phyloP scores from a whole-genome alignment of 805 yeast species.

The Kuraishia borneana region DNA sequence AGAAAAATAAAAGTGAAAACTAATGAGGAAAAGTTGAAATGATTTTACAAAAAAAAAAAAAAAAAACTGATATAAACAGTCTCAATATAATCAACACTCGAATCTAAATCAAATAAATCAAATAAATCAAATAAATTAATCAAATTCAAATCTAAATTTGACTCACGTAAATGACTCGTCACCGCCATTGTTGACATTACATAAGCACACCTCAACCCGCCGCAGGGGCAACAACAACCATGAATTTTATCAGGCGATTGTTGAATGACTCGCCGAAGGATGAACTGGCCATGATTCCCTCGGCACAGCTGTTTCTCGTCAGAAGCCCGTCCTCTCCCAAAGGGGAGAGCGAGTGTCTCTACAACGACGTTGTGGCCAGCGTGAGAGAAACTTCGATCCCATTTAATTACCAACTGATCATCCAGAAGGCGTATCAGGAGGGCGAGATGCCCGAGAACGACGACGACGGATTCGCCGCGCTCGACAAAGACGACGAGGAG shows the following conservation, averaged over 20 bases:
- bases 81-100: no score
- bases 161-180: background rate
- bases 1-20: no score
- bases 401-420: slow-evolving; percentile 57
- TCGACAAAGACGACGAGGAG: slow-evolving; percentile 40
- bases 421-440: slow-evolving; percentile 59
- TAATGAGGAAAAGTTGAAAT: no score
- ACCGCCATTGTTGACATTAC: background rate
- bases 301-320: slow-evolving; percentile 68
- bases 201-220: slow-evolving; percentile 1
- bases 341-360: slow-evolving; percentile 75
- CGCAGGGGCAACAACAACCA: no score
- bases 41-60: no score
- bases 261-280: slow-evolving; percentile 45
- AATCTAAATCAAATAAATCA: no score
- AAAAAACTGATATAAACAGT: no score
- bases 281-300: slow-evolving; percentile 57
- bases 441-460: slow-evolving; percentile 52
- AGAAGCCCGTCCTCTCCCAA: slow-evolving; percentile 76
- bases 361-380: slow-evolving; percentile 66
- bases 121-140: no score
- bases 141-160: background rate
- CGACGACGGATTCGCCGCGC: slow-evolving; percentile 28
- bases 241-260: slow-evolving; percentile 67
- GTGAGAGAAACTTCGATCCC: slow-evolving; percentile 60